Evolutionary conservation across 371 early-diverging fungal species (phyloP).

Genomic region (Parasitella parasitica): DNA sequence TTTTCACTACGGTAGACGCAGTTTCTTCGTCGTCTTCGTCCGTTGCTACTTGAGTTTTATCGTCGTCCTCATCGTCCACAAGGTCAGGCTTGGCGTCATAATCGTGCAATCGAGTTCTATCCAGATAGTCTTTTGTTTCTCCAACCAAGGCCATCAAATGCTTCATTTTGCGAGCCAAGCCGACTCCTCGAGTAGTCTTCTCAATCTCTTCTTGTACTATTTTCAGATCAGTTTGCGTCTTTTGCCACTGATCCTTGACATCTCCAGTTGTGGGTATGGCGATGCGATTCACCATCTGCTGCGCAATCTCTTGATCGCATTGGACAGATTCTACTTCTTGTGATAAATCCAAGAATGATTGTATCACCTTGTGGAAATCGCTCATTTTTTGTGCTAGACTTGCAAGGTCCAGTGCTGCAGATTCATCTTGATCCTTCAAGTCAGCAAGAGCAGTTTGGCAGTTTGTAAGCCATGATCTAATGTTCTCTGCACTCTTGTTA

Average conservation of each 20-base stretch:
- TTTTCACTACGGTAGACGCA: no score
- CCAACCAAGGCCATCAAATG: constrained; percentile 31
- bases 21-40: not conserved
- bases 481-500: constrained; percentile 31
- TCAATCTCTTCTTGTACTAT: constrained; percentile 1
- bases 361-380: constrained; percentile 28
- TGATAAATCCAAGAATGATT: constrained; percentile 29
- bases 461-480: constrained; percentile 33
- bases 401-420: constrained; percentile 14
- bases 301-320: no score
- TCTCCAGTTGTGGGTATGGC: constrained; percentile 1
- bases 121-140: constrained; percentile 30
- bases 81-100: not conserved
- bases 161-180: constrained; percentile 42
- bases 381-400: constrained; percentile 29
- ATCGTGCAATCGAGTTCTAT: constrained; percentile 3
- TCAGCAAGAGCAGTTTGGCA: constrained; percentile 31
- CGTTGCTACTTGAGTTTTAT: not conserved
- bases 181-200: constrained; percentile 24
- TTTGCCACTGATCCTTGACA: constrained; percentile 19
- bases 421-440: constrained; percentile 7
- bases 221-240: not conserved
- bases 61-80: not conserved
- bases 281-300: not conserved
- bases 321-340: not conserved